Conservation (phyloP, 2,329 filamentous ascomycete species). For the Ceratocystis variospora region DNA sequence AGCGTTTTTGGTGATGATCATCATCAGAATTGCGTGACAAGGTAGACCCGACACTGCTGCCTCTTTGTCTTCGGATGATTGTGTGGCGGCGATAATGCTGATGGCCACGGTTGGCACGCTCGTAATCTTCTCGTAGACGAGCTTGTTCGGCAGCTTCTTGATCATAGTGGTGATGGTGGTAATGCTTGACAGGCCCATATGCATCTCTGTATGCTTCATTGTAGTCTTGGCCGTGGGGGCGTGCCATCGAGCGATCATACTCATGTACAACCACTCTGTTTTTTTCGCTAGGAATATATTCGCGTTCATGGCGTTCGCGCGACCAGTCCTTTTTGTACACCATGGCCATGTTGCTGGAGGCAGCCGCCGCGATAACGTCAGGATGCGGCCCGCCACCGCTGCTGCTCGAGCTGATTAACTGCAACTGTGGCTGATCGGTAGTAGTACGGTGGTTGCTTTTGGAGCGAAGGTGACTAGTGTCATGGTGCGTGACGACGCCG, state of each 20-base stretch:
- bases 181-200: slow-evolving; percentile 23
- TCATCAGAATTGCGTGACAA: slow-evolving; percentile 23
- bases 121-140: slow-evolving; percentile 30
- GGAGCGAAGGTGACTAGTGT: slow-evolving; percentile 34
- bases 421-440: slow-evolving; percentile 29
- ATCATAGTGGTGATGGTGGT: slow-evolving; percentile 26
- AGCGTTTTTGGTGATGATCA: slow-evolving; percentile 40
- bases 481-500: slow-evolving; percentile 32
- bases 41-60: slow-evolving; percentile 29
- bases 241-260: slow-evolving; percentile 12
- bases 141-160: not conserved
- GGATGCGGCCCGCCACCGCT: not conserved
- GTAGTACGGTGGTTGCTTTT: slow-evolving; percentile 25
- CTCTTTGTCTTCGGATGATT: slow-evolving; percentile 28
- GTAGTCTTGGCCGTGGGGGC: slow-evolving; percentile 36
- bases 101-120: slow-evolving; percentile 31
- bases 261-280: slow-evolving; percentile 14
- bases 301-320: slow-evolving; percentile 36
- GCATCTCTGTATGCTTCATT: slow-evolving; percentile 31
- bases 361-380: slow-evolving; percentile 24
- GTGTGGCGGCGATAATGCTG: slow-evolving; percentile 34
- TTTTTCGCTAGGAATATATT: slow-evolving; percentile 31
- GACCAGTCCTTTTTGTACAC: slow-evolving; percentile 27
- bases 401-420: slow-evolving; percentile 39
- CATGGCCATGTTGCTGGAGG: slow-evolving; percentile 21